Evolutionary conservation across 371 early-diverging fungal species (phyloP).

Genomic region (Mortierella polycephala): DNA sequence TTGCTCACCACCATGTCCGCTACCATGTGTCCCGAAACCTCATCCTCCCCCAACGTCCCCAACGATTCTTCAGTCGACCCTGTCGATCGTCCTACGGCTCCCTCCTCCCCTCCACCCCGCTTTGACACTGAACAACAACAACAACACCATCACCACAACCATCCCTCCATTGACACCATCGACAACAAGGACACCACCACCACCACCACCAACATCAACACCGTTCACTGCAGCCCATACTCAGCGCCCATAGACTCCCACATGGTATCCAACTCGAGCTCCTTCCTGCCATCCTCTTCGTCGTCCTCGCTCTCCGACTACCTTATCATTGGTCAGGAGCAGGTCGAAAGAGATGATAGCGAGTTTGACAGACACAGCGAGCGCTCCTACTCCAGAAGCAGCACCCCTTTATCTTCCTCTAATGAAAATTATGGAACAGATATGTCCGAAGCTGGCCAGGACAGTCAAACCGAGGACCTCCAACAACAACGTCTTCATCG

Average conservation of each 20-base stretch:
- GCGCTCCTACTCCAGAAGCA: constrained; percentile 11
- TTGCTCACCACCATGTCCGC: background rate
- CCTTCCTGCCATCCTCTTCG: constrained; percentile 26
- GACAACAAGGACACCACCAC: background rate
- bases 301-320: constrained; percentile 46
- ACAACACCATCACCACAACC: too few species aligned
- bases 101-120: too few species aligned
- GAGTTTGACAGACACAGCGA: constrained; percentile 24
- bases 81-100: background rate
- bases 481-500: constrained; percentile 4
- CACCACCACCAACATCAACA: background rate
- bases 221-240: background rate
- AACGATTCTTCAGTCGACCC: background rate
- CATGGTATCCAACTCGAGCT: background rate
- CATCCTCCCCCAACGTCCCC: constrained; percentile 1
- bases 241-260: background rate
- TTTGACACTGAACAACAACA: too few species aligned
- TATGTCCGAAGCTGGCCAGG: constrained; percentile 15
- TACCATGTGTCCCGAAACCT: background rate
- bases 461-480: constrained; percentile 15
- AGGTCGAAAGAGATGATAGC: constrained; percentile 25
- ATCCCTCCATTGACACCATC: too few species aligned
- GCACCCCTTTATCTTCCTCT: constrained; percentile 13
- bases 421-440: background rate
- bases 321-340: constrained; percentile 37